Percentiles rank a stretch among this genome's conserved stretches.
phyloP scores from a whole-genome alignment of 352 stramenopile genomes.

The Pythium rishiriense region DNA sequence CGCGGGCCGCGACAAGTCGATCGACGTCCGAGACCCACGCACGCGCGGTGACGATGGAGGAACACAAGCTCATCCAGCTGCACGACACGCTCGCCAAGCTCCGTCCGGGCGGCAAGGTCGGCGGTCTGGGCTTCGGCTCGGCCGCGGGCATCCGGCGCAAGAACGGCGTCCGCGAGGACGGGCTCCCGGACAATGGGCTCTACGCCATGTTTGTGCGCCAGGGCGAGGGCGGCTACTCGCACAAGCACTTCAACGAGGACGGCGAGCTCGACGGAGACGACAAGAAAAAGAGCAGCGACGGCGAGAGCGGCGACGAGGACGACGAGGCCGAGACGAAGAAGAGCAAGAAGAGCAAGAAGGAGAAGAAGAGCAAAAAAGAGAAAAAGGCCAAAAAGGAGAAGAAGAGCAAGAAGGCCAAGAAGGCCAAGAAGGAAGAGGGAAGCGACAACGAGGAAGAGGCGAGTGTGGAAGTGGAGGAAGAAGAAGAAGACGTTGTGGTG shows the following conservation, averaged over 20 bases:
- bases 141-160: slow-evolving; percentile 44
- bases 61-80: slow-evolving; percentile 80
- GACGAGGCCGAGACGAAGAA: slow-evolving; percentile 43
- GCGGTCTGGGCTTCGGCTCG: slow-evolving; percentile 70
- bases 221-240: slow-evolving; percentile 68
- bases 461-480: slow-evolving; percentile 2
- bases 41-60: slow-evolving; percentile 55
- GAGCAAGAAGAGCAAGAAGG: slow-evolving; percentile 35
- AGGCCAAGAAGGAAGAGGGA: slow-evolving; percentile 22
- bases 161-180: slow-evolving; percentile 64
- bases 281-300: slow-evolving; percentile 42
- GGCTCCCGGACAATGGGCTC: slow-evolving; percentile 76
- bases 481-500: slow-evolving; percentile 21
- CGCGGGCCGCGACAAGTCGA: not conserved
- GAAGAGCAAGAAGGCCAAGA: slow-evolving; percentile 29
- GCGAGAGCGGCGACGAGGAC: slow-evolving; percentile 33
- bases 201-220: slow-evolving; percentile 88
- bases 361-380: slow-evolving; percentile 35
- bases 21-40: not conserved
- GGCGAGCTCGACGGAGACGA: slow-evolving; percentile 28
- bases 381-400: slow-evolving; percentile 32
- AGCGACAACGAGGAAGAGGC: slow-evolving; percentile 13
- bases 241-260: slow-evolving; percentile 81
- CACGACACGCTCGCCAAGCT: slow-evolving; percentile 87
- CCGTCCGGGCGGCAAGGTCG: slow-evolving; percentile 80